These are phyloP conservation scores for Amauroascus verrucosus DNA, from an alignment of 2,329 filamentous ascomycete species.

Conservation along the genomic window DNA sequence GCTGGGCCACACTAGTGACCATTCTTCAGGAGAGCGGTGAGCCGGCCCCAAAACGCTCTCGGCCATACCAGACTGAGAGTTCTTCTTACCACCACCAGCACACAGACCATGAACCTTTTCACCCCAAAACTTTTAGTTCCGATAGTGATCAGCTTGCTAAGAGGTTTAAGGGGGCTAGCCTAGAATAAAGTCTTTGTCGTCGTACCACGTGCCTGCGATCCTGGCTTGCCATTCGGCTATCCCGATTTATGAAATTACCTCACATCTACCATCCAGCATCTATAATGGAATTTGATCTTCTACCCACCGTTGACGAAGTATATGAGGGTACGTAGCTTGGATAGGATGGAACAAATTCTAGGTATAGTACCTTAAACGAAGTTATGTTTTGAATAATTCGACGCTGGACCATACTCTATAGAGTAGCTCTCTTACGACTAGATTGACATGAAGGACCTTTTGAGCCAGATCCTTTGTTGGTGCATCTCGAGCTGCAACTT, in stretches of 20 bases:
- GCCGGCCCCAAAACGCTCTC: conserved; percentile 67
- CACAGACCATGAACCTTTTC: background rate
- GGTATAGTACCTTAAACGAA: background rate
- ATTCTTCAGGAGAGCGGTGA: conserved; percentile 97
- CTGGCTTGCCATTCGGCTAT: background rate
- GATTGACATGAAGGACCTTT: background rate
- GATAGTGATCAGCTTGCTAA: conserved; percentile 54
- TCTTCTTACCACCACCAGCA: conserved; percentile 22
- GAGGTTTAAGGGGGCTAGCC: conserved; percentile 53
- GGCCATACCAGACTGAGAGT: conserved; percentile 34
- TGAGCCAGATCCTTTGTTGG: no score
- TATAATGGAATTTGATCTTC: background rate
- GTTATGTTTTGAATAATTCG: background rate
- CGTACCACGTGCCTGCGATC: background rate
- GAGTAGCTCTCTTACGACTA: background rate
- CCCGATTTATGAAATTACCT: background rate
- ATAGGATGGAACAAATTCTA: background rate
- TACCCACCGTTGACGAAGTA: background rate
- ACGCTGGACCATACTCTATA: background rate
- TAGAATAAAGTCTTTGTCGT: conserved; percentile 30
- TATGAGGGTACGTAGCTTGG: background rate
- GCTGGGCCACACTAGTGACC: conserved; percentile 87
- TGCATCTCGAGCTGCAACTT: no score
- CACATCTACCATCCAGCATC: background rate
- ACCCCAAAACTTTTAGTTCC: conserved; percentile 22